Evolutionary conservation across 2,329 filamentous ascomycete genomes (phyloP).

Genomic region (Sporothrix phasma): DNA sequence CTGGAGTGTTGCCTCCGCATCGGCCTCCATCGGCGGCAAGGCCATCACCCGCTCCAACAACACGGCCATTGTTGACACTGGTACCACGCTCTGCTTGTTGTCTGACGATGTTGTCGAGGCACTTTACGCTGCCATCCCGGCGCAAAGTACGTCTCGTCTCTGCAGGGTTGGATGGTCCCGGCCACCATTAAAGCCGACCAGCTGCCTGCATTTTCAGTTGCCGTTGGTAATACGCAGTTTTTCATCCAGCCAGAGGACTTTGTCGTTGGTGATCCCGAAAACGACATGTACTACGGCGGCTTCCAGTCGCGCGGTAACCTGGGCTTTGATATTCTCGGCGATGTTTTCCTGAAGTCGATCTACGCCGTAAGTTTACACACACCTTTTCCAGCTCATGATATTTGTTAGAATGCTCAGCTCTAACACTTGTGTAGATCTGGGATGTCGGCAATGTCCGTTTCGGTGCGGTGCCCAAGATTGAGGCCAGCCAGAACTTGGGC

Average conservation of each 20-base stretch:
- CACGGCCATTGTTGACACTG: slow-evolving; percentile 61
- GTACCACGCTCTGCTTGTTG: slow-evolving; percentile 57
- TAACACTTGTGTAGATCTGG: slow-evolving; percentile 38
- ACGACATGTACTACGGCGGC: slow-evolving; percentile 51
- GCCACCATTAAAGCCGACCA: slow-evolving; percentile 38
- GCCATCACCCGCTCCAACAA: slow-evolving; percentile 42
- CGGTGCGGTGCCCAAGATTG: slow-evolving; percentile 46
- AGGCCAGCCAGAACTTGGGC: slow-evolving; percentile 28
- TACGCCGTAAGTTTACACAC: slow-evolving; percentile 44
- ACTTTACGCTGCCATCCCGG: slow-evolving; percentile 56
- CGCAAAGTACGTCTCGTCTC: slow-evolving; percentile 41
- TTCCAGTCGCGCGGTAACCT: slow-evolving; percentile 53
- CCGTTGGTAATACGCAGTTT: slow-evolving; percentile 52
- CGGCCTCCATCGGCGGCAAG: slow-evolving; percentile 47
- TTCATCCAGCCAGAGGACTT: slow-evolving; percentile 54
- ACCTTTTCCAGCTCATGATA: not conserved
- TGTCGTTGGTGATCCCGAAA: slow-evolving; percentile 45
- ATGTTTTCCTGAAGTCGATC: slow-evolving; percentile 53
- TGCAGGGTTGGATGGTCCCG: slow-evolving; percentile 58
- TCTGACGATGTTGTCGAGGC: slow-evolving; percentile 50
- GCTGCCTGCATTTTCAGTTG: slow-evolving; percentile 52
- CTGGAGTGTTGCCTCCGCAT: slow-evolving; percentile 54
- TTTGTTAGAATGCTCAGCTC: not conserved
- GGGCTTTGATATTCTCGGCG: slow-evolving; percentile 54
- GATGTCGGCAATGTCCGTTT: slow-evolving; percentile 52